Conservation (phyloP, 2,329 filamentous ascomycete genomes). For the Trichoderma asperellum region DNA sequence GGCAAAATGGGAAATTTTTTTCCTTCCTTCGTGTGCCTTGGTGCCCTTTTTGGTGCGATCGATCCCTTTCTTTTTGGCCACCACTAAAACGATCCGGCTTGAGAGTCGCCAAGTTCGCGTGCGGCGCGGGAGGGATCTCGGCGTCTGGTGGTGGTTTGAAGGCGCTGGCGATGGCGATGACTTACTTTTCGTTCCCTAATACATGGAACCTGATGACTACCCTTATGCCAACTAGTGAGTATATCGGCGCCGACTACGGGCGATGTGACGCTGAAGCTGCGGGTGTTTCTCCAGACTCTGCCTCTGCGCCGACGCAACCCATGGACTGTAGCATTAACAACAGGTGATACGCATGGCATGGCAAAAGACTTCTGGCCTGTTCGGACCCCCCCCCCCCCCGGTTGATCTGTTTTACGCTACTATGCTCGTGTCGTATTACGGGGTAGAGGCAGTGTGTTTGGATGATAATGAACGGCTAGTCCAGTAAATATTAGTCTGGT, state of each 20-base stretch:
- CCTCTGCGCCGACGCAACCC: slow-evolving; percentile 23
- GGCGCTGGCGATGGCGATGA: slow-evolving; percentile 4
- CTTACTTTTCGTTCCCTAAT: background rate
- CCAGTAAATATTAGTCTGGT: background rate
- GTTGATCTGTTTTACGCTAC: slow-evolving; percentile 2
- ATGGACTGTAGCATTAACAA: background rate
- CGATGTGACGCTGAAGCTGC: slow-evolving; percentile 20
- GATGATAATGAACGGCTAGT: slow-evolving; percentile 4
- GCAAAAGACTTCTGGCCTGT: background rate
- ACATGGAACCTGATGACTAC: background rate
- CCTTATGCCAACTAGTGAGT: background rate
- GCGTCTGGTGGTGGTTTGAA: background rate
- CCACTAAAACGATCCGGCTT: background rate
- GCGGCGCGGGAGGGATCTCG: slow-evolving; percentile 16
- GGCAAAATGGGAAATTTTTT: slow-evolving; percentile 21
- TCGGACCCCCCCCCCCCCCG: background rate
- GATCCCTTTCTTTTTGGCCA: background rate
- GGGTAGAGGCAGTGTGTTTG: background rate
- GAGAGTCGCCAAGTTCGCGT: background rate
- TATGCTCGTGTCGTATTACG: background rate
- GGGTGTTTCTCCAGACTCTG: slow-evolving; percentile 17
- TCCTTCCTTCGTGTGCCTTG: background rate
- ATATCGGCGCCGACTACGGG: slow-evolving; percentile 12
- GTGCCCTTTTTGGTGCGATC: background rate
- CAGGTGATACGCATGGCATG: slow-evolving; percentile 23